Evolutionary conservation across 2,329 filamentous ascomycete species (phyloP).

Genomic region (Colletotrichum agaves): DNA sequence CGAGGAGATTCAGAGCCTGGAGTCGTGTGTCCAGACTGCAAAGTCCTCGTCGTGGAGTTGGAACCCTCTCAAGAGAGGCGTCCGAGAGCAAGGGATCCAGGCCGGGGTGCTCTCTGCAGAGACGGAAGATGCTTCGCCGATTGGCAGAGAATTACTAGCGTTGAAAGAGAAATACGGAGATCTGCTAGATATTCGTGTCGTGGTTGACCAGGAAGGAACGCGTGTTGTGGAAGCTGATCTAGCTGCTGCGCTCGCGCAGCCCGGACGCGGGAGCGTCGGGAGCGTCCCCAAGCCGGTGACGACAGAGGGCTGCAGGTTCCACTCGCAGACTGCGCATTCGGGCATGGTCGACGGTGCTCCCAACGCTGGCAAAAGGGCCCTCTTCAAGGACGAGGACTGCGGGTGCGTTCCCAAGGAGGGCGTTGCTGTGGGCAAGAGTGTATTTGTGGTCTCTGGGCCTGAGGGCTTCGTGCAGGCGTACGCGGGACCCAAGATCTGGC

Average conservation of each 20-base stretch:
- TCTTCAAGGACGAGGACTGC: slow-evolving; percentile 36
- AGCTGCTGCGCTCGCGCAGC: slow-evolving; percentile 43
- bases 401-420: slow-evolving; percentile 41
- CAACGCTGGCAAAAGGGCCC: slow-evolving; percentile 23
- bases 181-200: slow-evolving; percentile 75
- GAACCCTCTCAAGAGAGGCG: slow-evolving; percentile 18
- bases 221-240: slow-evolving; percentile 70
- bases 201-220: slow-evolving; percentile 81
- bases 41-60: slow-evolving; percentile 38
- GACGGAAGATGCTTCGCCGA: slow-evolving; percentile 51
- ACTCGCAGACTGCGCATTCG: slow-evolving; percentile 43
- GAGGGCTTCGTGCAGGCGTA: slow-evolving; percentile 87
- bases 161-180: slow-evolving; percentile 68
- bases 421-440: slow-evolving; percentile 59
- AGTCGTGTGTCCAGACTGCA: neutral
- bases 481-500: slow-evolving; percentile 84
- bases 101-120: slow-evolving; percentile 40
- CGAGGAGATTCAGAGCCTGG: neutral
- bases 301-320: slow-evolving; percentile 42
- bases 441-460: slow-evolving; percentile 89
- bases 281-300: slow-evolving; percentile 51
- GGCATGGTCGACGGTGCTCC: slow-evolving; percentile 39
- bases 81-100: slow-evolving; percentile 10
- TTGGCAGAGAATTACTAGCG: slow-evolving; percentile 71
- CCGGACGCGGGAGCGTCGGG: slow-evolving; percentile 12